These are phyloP conservation scores for Nepenthes alata DNA, from an alignment of 179 eudicot genomes.

Conservation along the genomic window DNA sequence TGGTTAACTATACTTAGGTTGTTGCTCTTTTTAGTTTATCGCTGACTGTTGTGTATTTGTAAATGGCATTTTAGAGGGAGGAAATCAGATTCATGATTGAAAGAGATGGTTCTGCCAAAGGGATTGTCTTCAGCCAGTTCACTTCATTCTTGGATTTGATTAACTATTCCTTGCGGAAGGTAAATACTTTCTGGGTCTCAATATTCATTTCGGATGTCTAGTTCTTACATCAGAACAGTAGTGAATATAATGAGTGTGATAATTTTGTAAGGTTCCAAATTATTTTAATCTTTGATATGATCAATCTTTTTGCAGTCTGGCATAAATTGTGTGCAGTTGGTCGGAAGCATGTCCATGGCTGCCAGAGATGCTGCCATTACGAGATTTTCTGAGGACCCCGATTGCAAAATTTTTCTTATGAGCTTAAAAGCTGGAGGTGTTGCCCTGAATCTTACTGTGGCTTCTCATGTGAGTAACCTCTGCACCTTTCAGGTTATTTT, in stretches of 20 bases:
- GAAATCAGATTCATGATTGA: slow-evolving; percentile 85
- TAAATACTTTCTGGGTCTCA: slow-evolving; percentile 1
- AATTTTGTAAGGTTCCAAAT: neutral
- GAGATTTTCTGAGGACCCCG: slow-evolving; percentile 63
- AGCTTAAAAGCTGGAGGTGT: slow-evolving; percentile 98
- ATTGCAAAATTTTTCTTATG: slow-evolving; percentile 74
- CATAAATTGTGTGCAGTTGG: slow-evolving; percentile 62
- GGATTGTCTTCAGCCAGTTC: slow-evolving; percentile 93
- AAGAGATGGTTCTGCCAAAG: slow-evolving; percentile 95
- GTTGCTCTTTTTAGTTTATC: neutral
- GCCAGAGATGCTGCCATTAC: slow-evolving; percentile 82
- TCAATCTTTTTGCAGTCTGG: slow-evolving; percentile 53
- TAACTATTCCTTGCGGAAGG: slow-evolving; percentile 74
- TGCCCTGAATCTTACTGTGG: slow-evolving; percentile 93
- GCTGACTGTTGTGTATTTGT: slow-evolving; percentile 15
- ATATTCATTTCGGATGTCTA: neutral
- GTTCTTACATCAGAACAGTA: neutral
- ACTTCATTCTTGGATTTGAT: slow-evolving; percentile 90
- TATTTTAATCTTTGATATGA: neutral
- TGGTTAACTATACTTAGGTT: neutral
- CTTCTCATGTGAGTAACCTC: slow-evolving; percentile 67
- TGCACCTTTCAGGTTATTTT: neutral
- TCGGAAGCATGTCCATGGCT: slow-evolving; percentile 69
- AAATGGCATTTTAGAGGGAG: slow-evolving; percentile 50
- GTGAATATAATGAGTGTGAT: neutral